These are phyloP conservation scores for Phytophthora multivora DNA, from an alignment of 352 stramenopile species.

Conservation along the genomic window DNA sequence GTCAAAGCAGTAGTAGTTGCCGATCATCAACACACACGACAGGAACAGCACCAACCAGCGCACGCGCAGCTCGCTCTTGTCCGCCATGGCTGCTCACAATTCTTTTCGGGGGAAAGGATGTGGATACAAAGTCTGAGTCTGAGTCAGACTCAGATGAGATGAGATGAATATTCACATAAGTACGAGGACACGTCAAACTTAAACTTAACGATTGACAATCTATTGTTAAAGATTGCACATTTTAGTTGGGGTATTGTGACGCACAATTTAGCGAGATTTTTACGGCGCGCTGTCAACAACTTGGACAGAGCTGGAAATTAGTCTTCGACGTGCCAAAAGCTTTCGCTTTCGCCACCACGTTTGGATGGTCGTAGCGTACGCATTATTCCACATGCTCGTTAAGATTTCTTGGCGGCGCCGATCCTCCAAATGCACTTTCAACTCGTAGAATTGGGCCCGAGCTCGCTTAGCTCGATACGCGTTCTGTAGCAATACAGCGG, in stretches of 20 bases:
- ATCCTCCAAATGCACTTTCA: conserved; percentile 69
- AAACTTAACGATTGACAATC: background rate
- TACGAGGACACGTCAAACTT: conserved; percentile 23
- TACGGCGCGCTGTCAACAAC: background rate
- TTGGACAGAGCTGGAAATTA: background rate
- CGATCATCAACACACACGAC: conserved; percentile 89
- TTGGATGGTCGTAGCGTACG: conserved; percentile 75
- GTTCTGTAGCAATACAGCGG: conserved; percentile 55
- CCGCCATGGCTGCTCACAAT: conserved; percentile 30
- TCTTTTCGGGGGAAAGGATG: background rate
- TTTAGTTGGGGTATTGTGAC: no score
- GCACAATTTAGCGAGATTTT: background rate
- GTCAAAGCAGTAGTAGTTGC: conserved; percentile 93
- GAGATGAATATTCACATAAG: conserved; percentile 19
- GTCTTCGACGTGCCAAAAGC: background rate
- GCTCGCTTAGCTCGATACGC: conserved; percentile 68
- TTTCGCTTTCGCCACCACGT: conserved; percentile 49
- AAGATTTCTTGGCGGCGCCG: conserved; percentile 56
- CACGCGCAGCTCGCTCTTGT: conserved; percentile 77
- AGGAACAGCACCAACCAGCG: conserved; percentile 89
- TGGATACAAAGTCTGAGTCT: conserved; percentile 8
- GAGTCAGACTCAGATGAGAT: conserved; percentile 21
- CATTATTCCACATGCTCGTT: conserved; percentile 68
- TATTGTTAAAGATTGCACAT: background rate
- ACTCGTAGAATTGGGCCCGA: conserved; percentile 54